Evolutionary conservation across 352 stramenopile species (phyloP).

Genomic region (Phytophthora constricta): DNA sequence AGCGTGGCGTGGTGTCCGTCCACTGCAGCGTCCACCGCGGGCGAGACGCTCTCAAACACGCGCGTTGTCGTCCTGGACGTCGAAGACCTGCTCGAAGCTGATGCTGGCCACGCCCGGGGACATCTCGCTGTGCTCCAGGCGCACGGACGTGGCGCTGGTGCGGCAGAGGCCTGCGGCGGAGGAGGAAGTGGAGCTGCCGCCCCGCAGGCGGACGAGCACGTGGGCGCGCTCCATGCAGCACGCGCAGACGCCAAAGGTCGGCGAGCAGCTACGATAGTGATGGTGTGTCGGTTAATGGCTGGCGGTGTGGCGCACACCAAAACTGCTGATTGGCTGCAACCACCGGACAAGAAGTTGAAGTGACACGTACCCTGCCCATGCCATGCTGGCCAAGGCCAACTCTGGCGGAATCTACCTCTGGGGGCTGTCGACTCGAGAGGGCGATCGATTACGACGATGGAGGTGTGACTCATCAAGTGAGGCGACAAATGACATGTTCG

Average conservation of each 20-base stretch:
- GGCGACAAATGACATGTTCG: too few relatives aligned
- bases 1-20: slow-evolving; percentile 49
- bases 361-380: too few relatives aligned
- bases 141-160: slow-evolving; percentile 66
- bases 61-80: slow-evolving; percentile 43
- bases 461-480: background rate
- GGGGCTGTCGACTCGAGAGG: background rate
- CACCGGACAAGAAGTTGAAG: slow-evolving; percentile 23
- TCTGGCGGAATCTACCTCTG: background rate
- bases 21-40: slow-evolving; percentile 30
- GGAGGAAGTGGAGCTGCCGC: background rate
- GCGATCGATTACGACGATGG: slow-evolving; percentile 4
- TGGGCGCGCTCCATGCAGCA: slow-evolving; percentile 55
- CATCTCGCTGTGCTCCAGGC: slow-evolving; percentile 80
- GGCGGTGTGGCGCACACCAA: background rate
- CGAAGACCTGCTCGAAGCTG: slow-evolving; percentile 78
- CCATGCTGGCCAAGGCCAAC: too few relatives aligned
- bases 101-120: slow-evolving; percentile 79
- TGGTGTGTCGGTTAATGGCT: background rate
- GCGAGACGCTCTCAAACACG: slow-evolving; percentile 56
- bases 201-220: slow-evolving; percentile 60
- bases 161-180: slow-evolving; percentile 46
- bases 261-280: background rate
- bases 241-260: slow-evolving; percentile 1
- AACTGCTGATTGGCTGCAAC: slow-evolving; percentile 7